These are phyloP conservation scores for Porcisia deanei DNA, from an alignment of 208 protist genomes.

Conservation along the genomic window DNA sequence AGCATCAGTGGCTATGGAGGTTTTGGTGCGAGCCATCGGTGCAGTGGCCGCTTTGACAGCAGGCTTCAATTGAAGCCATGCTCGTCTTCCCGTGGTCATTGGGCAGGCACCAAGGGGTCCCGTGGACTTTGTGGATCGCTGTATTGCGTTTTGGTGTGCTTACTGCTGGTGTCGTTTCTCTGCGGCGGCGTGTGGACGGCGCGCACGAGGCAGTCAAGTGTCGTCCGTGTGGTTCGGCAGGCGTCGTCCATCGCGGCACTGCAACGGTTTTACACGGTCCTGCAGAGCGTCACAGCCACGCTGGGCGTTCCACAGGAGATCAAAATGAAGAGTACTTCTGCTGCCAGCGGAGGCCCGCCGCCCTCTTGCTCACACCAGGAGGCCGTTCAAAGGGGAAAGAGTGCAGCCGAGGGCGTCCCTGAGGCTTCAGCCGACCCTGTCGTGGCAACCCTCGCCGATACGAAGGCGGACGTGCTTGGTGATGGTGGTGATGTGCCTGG, in stretches of 20 bases:
- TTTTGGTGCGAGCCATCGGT: background rate
- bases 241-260: background rate
- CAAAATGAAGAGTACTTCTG: background rate
- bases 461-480: background rate
- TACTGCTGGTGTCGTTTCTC: slow-evolving; percentile 5
- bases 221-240: background rate
- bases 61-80: background rate
- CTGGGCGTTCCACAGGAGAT: slow-evolving; percentile 26
- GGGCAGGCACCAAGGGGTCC: background rate
- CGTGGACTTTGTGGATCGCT: background rate
- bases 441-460: background rate
- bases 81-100: background rate
- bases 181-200: slow-evolving; percentile 7
- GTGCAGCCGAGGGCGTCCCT: background rate
- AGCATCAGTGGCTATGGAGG: background rate
- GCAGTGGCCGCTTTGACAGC: slow-evolving; percentile 3
- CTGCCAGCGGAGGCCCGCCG: background rate
- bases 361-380: background rate
- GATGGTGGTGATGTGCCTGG: background rate
- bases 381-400: background rate
- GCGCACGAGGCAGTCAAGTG: background rate
- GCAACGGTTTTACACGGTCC: slow-evolving; percentile 5
- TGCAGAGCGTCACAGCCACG: slow-evolving; percentile 15
- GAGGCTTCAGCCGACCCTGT: background rate
- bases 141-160: slow-evolving; percentile 2